Evolutionary conservation across 1,139 yeast species (phyloP).

Genomic region (Taphrina deformans): DNA sequence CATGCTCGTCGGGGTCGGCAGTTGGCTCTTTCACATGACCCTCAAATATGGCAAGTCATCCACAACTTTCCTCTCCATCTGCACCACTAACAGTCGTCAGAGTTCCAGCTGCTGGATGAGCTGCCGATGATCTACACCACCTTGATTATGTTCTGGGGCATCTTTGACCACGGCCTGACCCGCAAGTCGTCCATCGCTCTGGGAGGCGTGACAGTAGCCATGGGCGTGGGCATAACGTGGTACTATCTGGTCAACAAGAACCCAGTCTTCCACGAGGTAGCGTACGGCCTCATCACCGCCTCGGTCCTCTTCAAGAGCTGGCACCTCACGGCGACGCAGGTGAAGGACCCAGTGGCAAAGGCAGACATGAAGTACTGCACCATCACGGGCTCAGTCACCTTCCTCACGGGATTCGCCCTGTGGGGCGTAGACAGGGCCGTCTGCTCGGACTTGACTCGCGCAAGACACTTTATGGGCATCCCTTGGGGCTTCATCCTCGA

Average conservation of each 20-base stretch:
- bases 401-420: constrained; percentile 68
- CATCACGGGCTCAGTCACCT: constrained; percentile 62
- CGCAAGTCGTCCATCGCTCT: constrained; percentile 46
- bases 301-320: constrained; percentile 61
- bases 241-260: constrained; percentile 66
- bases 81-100: constrained; percentile 47
- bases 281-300: constrained; percentile 65
- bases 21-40: constrained; percentile 97
- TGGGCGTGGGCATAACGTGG: constrained; percentile 67
- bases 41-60: constrained; percentile 47
- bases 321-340: constrained; percentile 54
- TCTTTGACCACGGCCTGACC: constrained; percentile 65
- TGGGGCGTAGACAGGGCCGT: constrained; percentile 87
- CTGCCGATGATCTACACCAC: constrained; percentile 98
- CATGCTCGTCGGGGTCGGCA: constrained; percentile 83
- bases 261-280: constrained; percentile 85
- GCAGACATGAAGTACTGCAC: constrained; percentile 57
- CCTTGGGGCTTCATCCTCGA: constrained; percentile 87
- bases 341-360: constrained; percentile 53
- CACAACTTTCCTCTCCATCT: background rate
- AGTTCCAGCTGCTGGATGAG: constrained; percentile 88
- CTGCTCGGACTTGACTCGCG: constrained; percentile 62
- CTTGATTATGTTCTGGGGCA: constrained; percentile 89
- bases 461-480: constrained; percentile 72
- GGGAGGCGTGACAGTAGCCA: constrained; percentile 44